Conservation (phyloP, 192 early-diverging fungal genomes). For the Rhizophlyctis rosea region DNA sequence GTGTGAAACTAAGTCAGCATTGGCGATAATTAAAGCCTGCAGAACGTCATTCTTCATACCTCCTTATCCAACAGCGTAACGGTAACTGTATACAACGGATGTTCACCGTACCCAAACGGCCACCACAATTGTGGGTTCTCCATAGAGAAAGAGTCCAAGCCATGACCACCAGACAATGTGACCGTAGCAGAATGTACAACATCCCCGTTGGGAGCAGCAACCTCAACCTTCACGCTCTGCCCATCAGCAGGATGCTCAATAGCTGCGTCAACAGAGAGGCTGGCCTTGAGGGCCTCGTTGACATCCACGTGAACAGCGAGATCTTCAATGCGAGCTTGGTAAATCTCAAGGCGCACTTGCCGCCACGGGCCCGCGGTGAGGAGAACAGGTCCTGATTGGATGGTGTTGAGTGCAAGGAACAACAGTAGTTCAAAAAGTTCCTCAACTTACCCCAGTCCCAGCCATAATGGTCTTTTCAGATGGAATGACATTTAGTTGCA, state of each 20-base stretch:
- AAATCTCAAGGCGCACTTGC: constrained; percentile 7
- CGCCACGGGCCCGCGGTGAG: constrained; percentile 7
- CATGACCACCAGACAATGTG: not conserved
- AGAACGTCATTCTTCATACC: constrained; percentile 4
- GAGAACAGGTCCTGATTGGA: not conserved
- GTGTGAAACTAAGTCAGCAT: not conserved
- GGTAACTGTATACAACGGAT: constrained; percentile 27
- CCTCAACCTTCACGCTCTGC: not conserved
- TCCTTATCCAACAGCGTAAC: constrained; percentile 12
- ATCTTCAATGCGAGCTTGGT: not conserved
- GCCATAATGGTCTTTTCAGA: constrained; percentile 41
- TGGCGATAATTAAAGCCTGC: constrained; percentile 2
- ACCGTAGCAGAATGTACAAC: not conserved
- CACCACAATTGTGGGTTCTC: constrained; percentile 35
- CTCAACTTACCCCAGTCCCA: constrained; percentile 44
- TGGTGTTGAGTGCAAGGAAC: too few species aligned
- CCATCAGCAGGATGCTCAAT: constrained; percentile 3
- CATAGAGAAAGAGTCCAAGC: constrained; percentile 2
- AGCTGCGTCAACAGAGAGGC: not conserved
- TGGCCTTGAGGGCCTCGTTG: not conserved
- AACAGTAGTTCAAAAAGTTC: too few species aligned
- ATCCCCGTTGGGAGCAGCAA: not conserved
- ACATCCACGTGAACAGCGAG: not conserved
- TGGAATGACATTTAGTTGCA: too few species aligned
- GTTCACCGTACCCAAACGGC: constrained; percentile 33